phyloP scores from a whole-genome alignment of 2,329 filamentous ascomycete genomes.

The Fusarium humuli region DNA sequence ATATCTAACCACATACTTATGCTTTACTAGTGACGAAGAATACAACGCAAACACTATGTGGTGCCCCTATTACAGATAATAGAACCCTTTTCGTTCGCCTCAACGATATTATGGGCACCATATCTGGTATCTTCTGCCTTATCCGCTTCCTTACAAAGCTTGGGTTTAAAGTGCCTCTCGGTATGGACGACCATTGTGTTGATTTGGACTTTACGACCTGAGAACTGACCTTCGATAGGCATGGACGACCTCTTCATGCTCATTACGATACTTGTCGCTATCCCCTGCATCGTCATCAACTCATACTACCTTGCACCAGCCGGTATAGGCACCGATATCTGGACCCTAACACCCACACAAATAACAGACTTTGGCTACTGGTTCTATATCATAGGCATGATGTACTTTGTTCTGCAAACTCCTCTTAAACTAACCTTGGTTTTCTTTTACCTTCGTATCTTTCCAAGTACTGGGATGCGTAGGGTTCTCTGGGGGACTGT shows the following conservation, averaged over 20 bases:
- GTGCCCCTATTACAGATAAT: conserved; percentile 47
- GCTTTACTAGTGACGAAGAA: conserved; percentile 39
- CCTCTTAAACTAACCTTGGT: conserved; percentile 65
- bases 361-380: conserved; percentile 58
- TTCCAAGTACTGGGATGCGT: conserved; percentile 55
- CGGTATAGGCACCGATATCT: conserved; percentile 63
- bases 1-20: not conserved
- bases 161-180: conserved; percentile 51
- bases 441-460: conserved; percentile 67
- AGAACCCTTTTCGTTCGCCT: conserved; percentile 25
- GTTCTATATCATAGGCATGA: conserved; percentile 56
- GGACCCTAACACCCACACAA: conserved; percentile 56
- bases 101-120: conserved; percentile 47
- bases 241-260: conserved; percentile 45
- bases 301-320: conserved; percentile 49
- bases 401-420: conserved; percentile 61
- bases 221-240: too few relatives aligned
- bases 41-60: conserved; percentile 44
- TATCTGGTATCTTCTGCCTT: conserved; percentile 54
- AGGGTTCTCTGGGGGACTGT: conserved; percentile 57
- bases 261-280: conserved; percentile 43
- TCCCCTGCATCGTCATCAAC: conserved; percentile 49
- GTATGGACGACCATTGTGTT: conserved; percentile 50
- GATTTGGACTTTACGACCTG: too few relatives aligned
- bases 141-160: conserved; percentile 55